Conservation (phyloP, 2,329 filamentous ascomycete genomes). For the Aureobasidium sp. region DNA sequence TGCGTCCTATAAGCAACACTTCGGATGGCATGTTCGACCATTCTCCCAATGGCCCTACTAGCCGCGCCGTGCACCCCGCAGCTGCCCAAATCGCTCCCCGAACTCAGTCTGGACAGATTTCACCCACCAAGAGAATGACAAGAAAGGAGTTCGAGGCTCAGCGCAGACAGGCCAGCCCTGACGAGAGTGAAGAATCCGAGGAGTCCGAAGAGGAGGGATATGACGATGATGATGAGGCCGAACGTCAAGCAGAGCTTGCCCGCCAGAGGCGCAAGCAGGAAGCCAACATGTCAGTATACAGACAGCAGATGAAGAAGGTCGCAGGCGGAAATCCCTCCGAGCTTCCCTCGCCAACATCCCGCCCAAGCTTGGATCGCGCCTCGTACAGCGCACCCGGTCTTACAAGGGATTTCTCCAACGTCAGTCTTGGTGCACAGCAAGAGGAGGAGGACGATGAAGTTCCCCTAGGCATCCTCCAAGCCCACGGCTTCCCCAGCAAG, state of each 20-base stretch:
- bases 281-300: slow-evolving; percentile 79
- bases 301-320: slow-evolving; percentile 95
- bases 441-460: slow-evolving; percentile 82
- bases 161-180: slow-evolving; percentile 16
- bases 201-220: slow-evolving; percentile 54
- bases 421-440: slow-evolving; percentile 20
- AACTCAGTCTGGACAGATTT: slow-evolving; percentile 1
- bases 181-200: slow-evolving; percentile 43
- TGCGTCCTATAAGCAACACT: slow-evolving; percentile 1
- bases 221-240: slow-evolving; percentile 68
- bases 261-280: slow-evolving; percentile 81
- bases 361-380: slow-evolving; percentile 46
- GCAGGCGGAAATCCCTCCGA: slow-evolving; percentile 50
- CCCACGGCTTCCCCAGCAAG: slow-evolving; percentile 78
- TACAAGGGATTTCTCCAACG: slow-evolving; percentile 1
- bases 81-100: not conserved
- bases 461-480: slow-evolving; percentile 75
- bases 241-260: slow-evolving; percentile 65
- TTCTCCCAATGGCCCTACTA: slow-evolving; percentile 24
- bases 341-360: slow-evolving; percentile 33
- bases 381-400: slow-evolving; percentile 17
- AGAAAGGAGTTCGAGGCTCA: slow-evolving; percentile 69
- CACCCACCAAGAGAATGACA: slow-evolving; percentile 67
- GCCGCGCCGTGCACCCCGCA: slow-evolving; percentile 21
- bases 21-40: slow-evolving; percentile 22